phyloP scores from a whole-genome alignment of 2,329 filamentous ascomycete species.

The Fusarium temperatum region DNA sequence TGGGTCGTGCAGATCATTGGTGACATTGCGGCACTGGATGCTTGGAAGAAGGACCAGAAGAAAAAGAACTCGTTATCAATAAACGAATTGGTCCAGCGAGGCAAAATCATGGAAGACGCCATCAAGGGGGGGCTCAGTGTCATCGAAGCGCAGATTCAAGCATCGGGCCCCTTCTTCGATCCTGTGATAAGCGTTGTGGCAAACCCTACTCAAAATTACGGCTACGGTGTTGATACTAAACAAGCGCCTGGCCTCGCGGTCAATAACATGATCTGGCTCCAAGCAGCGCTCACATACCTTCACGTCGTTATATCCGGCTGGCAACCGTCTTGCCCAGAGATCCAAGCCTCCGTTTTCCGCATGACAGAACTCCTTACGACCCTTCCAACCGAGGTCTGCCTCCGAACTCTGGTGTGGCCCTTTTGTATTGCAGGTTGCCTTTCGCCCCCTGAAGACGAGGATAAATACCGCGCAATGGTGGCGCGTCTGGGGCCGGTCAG shows the following conservation, averaged over 20 bases:
- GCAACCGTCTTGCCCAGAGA: constrained; percentile 57
- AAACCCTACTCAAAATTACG: constrained; percentile 36
- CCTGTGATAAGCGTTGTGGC: constrained; percentile 27
- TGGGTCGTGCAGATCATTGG: constrained; percentile 65
- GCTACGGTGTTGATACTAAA: constrained; percentile 34
- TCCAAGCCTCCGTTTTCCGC: constrained; percentile 47
- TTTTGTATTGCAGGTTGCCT: constrained; percentile 55
- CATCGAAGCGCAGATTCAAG: constrained; percentile 39
- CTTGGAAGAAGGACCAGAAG: constrained; percentile 63
- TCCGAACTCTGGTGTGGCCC: constrained; percentile 53
- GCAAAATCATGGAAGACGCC: constrained; percentile 51
- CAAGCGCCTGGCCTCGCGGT: constrained; percentile 37
- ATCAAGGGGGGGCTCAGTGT: constrained; percentile 47
- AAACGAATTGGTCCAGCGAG: constrained; percentile 56
- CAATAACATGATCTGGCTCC: constrained; percentile 57
- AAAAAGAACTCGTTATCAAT: constrained; percentile 55
- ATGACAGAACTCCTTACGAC: constrained; percentile 48
- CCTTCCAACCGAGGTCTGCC: constrained; percentile 44
- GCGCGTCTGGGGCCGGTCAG: constrained; percentile 52
- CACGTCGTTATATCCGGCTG: constrained; percentile 60
- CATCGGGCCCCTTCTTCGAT: neutral
- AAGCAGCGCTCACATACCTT: constrained; percentile 59
- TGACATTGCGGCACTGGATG: constrained; percentile 61
- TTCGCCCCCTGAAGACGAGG: constrained; percentile 51
- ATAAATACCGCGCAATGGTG: constrained; percentile 53